Evolutionary conservation across 1,284 basidiomycete genomes (phyloP).

Genomic region (Kalmanozyma brasiliensis): DNA sequence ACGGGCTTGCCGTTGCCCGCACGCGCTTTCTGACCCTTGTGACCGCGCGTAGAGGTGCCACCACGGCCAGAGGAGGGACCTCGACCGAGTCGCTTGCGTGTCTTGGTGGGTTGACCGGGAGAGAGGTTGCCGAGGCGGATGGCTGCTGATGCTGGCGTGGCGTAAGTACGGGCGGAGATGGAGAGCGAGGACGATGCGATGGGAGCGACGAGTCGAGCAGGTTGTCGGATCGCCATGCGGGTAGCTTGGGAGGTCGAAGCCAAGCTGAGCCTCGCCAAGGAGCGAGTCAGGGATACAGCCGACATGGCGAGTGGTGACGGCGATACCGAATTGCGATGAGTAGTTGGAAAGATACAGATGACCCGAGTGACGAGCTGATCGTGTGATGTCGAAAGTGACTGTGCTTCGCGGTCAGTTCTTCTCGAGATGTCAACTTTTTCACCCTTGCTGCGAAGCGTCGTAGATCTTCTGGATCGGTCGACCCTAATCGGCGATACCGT

Average conservation of each 20-base stretch:
- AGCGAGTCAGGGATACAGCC: slow-evolving; percentile 36
- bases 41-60: slow-evolving; percentile 89
- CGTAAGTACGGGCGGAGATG: slow-evolving; percentile 23
- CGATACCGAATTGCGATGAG: too few relatives aligned
- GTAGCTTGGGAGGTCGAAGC: slow-evolving; percentile 23
- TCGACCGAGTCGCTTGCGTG: slow-evolving; percentile 88
- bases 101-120: slow-evolving; percentile 49
- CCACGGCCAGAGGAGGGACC: slow-evolving; percentile 90
- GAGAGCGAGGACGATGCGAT: slow-evolving; percentile 15
- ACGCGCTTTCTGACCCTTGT: slow-evolving; percentile 95
- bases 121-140: slow-evolving; percentile 45
- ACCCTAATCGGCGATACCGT: too few relatives aligned
- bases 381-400: too few relatives aligned
- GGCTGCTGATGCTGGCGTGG: slow-evolving; percentile 25
- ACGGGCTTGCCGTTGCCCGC: slow-evolving; percentile 87
- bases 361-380: too few relatives aligned
- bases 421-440: slow-evolving; percentile 17
- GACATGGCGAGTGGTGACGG: slow-evolving; percentile 31
- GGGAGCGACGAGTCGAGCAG: slow-evolving; percentile 13
- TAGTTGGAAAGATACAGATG: too few relatives aligned
- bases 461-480: not conserved
- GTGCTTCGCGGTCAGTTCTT: slow-evolving; percentile 4
- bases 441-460: not conserved
- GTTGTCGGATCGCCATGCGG: slow-evolving; percentile 13
- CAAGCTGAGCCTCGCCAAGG: slow-evolving; percentile 29